Base-by-base conservation (phyloP, 768 basidiomycete species). In the Coprinopsis sp. region DNA sequence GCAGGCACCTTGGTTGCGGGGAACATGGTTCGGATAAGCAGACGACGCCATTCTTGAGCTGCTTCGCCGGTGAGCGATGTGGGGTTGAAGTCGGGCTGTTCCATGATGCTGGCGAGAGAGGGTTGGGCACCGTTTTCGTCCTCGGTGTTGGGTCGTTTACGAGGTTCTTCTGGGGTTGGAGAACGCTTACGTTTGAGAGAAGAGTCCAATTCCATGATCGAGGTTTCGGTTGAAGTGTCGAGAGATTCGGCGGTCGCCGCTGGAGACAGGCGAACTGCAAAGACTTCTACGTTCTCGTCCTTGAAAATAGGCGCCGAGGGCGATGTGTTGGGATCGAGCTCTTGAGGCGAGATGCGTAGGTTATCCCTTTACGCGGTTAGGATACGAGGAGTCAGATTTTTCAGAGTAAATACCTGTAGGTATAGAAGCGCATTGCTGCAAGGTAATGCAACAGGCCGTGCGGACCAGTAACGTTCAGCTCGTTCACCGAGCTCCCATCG, bases 391-490 rank as follows among this genome's bases (percentile, higher is more conserved):
- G 3, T 39, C 1, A 39, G 16, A 38, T 37, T 3, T 29, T 3
- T 5, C 8, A 30, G 28, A 30, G 13, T n/a, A 59, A 70, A 52
- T 55, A 90, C 91, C 91, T 74, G 52, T 68, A 79, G 0, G 79
- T 72, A 54, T 82, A 88, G 27, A 71, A 65, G 8, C 91, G 74
- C 76, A 84, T 81, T 2, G 82, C 73, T 14, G 88, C 84, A 29
- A 92, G 56, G 47, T 73, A 73, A 60, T 92, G 88, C 13, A 72
- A 57, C n/a, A 86, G 61, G 25, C 88, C 90, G 11, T 71, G 71
- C 2, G 92, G 92, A 3, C 91, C 93, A 18, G 78, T 65, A 18
- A 95, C 55, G 36, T 78, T 65, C 28, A 95, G 52, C 33, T 73
- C 67, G 14, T 70, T 62, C 25, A 81, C 73, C 0, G 77, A 75